Base-by-base conservation (phyloP, 2,329 filamentous ascomycete species). In the Paecilomyces formosus region DNA sequence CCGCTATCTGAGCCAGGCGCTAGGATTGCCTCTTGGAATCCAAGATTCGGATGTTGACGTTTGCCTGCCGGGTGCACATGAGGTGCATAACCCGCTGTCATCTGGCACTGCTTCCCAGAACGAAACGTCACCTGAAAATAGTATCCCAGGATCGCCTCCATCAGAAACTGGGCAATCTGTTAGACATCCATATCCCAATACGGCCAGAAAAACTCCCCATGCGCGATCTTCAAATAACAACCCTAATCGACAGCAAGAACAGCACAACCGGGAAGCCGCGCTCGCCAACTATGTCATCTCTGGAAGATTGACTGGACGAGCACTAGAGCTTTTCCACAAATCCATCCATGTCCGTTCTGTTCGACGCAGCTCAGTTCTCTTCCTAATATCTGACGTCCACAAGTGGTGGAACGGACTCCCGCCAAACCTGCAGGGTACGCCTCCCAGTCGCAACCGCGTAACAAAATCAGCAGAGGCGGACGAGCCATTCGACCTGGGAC, bases 21-120 rank as follows among this genome's bases (percentile, higher is more conserved):
- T 76, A 3, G 74, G 74, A 1, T 62, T 76, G 31, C 74, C 74
- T 2, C 70, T 76, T 24, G 73, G 72, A 22, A 73, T 75, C 24
- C 74, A 76, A 55, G 74, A 76, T 60, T 75, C 72, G 4, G 74
- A 76, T 61, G 71, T 76, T 45, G 73, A 76, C 54, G 74, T 76
- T 11, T 82, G 68, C 77, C 78, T 75, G 76, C 82, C 69, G 69
- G 73, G 64, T 70, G 62, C 62, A 64, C 63, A 79, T 72, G 60
- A 77, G 62, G n/a, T 77, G 59, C 66, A 74, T 70, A 66, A 74
- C 65, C 63, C 67, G 12, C 61, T 62, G 3, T 52, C 51, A 8
- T 57, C 57, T 31, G 54, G 39, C 26, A 33, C 30, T 12, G 45
- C 56, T 15, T 26, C 53, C 31, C 61, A 60, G 26, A 33, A 9